Evolutionary conservation across 306 rosid genomes (phyloP).

Genomic region (Pachyrhizus erosus): DNA sequence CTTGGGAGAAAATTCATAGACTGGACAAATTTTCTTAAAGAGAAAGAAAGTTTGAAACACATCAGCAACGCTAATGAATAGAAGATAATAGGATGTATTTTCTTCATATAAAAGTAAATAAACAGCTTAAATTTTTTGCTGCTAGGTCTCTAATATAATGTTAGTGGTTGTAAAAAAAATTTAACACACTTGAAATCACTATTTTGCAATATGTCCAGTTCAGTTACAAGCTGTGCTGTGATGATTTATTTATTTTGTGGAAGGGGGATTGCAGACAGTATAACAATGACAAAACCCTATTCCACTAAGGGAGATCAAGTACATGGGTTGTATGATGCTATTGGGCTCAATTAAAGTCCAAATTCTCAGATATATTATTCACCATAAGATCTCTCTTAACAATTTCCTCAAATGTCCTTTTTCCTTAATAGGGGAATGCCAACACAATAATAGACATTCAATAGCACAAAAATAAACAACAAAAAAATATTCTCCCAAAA

Average conservation of each 20-base stretch:
- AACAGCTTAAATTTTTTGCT: slow-evolving; percentile 21
- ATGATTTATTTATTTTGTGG: background rate
- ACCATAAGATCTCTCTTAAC: too few relatives aligned
- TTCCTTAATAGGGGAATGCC: too few relatives aligned
- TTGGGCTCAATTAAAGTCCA: too few relatives aligned
- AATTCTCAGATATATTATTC: too few relatives aligned
- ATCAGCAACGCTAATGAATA: background rate
- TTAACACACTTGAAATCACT: too few relatives aligned
- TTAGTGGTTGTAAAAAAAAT: background rate
- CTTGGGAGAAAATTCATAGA: slow-evolving; percentile 11
- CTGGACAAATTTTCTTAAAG: slow-evolving; percentile 7
- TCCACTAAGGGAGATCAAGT: background rate
- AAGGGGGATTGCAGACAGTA: background rate
- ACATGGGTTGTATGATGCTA: too few relatives aligned
- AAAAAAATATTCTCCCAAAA: too few relatives aligned
- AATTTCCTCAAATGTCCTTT: too few relatives aligned
- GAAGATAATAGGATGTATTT: slow-evolving; percentile 8
- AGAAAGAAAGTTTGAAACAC: slow-evolving; percentile 18
- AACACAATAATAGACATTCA: too few relatives aligned
- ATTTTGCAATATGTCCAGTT: background rate
- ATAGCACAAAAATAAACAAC: too few relatives aligned
- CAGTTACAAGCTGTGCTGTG: background rate
- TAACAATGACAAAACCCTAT: background rate
- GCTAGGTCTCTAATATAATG: background rate
- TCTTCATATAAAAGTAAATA: slow-evolving; percentile 8